Evolutionary conservation across 176 grass and related monocot genomes (phyloP), one percentile per base, ranked within the genome.

Genomic region (Paspalum vaginatum): DNA sequence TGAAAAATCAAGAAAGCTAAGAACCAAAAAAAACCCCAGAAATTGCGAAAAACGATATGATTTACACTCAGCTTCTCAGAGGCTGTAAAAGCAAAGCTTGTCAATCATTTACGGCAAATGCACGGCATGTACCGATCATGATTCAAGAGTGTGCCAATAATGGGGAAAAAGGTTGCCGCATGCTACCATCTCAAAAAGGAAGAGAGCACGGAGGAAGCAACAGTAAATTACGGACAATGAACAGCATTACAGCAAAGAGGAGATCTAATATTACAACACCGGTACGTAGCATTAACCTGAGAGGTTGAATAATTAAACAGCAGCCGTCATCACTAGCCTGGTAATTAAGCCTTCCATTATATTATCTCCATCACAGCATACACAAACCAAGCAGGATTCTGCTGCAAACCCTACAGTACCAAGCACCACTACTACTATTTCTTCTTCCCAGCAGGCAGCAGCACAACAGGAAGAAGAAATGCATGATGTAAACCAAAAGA

Each of bases 381-480:
- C 83, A 86, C 65, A 89, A 72, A 72, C 65, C 78, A 81, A 89
- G 65, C 58, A 89, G 26, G 26, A 52, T 53, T 63, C 55, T 38
- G 70, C 68, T 45, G 75, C 60, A 88, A 89, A 85, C 82, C 87
- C 87, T 85, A 85, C 87, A 85, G 77, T 81, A 89, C 64, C 57
- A 80, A 69, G 64, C n/a, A 70, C 25, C 4, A 22, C 54, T 24
- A 76, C 18, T 45, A 67, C 20, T 82, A 32, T 16, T 61, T 32
- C 50, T 45, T 14, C 21, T 39, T 51, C 50, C 72, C 61, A 46
- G 70, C 56, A 55, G 42, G 65, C 61, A 46, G 70, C 56, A 55
- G 42, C 44, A 42, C 38, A 43, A 24, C 58, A 81, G 72, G 57
- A 32, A 32, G 32, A 32, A 32, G 32, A 85, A 65, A 78, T 66